A percentile compares a stretch with the other conserved stretches of the same genome.
Evolutionary conservation across 257 asterid genomes (phyloP).

Genomic region (Ocimum tenuiflorum): DNA sequence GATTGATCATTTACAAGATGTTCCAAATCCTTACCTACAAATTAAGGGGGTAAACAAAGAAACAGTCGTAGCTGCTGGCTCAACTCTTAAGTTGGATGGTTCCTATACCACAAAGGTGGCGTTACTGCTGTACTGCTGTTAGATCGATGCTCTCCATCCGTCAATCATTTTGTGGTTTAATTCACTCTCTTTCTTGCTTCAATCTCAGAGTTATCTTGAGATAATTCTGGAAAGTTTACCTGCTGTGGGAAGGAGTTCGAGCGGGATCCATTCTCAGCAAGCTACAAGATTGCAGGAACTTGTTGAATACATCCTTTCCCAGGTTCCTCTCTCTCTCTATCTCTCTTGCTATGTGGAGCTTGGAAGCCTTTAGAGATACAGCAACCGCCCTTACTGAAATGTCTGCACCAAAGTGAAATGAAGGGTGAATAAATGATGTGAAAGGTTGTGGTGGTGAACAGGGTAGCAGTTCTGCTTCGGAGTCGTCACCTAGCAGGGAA

Average conservation of each 20-base stretch:
- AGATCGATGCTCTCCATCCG: not conserved
- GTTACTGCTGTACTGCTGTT: not conserved
- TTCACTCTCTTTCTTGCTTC: constrained; percentile 18
- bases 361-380: too few species aligned
- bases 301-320: constrained; percentile 72
- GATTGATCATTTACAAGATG: constrained; percentile 95
- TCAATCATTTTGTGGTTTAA: not conserved
- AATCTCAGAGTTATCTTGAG: constrained; percentile 81
- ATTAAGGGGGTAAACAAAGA: constrained; percentile 87
- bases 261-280: constrained; percentile 85
- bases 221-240: constrained; percentile 77
- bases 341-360: too few species aligned
- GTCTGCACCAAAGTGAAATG: not conserved
- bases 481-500: constrained; percentile 77
- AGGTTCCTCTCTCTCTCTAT: constrained; percentile 30
- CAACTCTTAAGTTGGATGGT: constrained; percentile 74
- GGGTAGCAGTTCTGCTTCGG: constrained; percentile 80
- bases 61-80: constrained; percentile 76
- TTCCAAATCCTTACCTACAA: constrained; percentile 80
- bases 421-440: not conserved
- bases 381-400: not conserved
- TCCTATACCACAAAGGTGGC: constrained; percentile 93
- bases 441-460: constrained; percentile 25
- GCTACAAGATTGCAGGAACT: constrained; percentile 89
- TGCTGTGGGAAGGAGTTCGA: constrained; percentile 47